Base-by-base conservation (phyloP, 2,329 filamentous ascomycete species). In the Beauveria pseudobassiana region DNA sequence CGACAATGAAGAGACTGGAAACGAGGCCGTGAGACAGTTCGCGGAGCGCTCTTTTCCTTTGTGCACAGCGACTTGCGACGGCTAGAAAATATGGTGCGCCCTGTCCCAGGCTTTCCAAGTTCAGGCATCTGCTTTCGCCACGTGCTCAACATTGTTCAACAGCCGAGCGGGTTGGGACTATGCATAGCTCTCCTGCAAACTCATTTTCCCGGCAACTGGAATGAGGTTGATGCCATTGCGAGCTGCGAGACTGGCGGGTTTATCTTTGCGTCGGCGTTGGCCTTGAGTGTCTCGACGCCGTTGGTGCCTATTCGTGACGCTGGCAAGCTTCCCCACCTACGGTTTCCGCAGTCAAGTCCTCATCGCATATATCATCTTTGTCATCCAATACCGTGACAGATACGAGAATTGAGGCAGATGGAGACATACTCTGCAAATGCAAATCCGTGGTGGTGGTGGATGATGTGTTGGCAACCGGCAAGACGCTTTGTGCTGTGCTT, bases 251-350 rank as follows among this genome's bases (percentile, higher is more conserved):
- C 76, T 0, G 84, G 85, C 50, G 82, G 84, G 24, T 81, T 81
- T 62, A 61, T 85, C 62, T 86, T 72, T 72, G 84, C 82, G 1
- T 74, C 84, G 10, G 69, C 80, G 2, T 71, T 87, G 64, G 79
- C 81, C 4, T 43, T 43, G 16, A 68, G 54, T 2, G 66, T 81
- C 51, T 61, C 73, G 45, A 40, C 79, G 10, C 80, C 76, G 2
- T 67, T 87, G 63, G 75, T 72, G 7, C 68, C 83, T 49, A 78
- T 87, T 62, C 82, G 85, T 45, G 73, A 82, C 67, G 78, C 77
- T 10, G 80, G 80, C 28, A 88, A 87, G 70, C 78, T 87, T 0
- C 84, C 85, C 80, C 81, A 8, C 84, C 84, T 0, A 81, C 73
- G 0, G 10, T 84, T 40, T 83, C 79, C 7, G 75, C 79, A 26